These are phyloP conservation scores for Raffaelea ambrosiae DNA, from an alignment of 2,329 filamentous ascomycete genomes.

Conservation along the genomic window DNA sequence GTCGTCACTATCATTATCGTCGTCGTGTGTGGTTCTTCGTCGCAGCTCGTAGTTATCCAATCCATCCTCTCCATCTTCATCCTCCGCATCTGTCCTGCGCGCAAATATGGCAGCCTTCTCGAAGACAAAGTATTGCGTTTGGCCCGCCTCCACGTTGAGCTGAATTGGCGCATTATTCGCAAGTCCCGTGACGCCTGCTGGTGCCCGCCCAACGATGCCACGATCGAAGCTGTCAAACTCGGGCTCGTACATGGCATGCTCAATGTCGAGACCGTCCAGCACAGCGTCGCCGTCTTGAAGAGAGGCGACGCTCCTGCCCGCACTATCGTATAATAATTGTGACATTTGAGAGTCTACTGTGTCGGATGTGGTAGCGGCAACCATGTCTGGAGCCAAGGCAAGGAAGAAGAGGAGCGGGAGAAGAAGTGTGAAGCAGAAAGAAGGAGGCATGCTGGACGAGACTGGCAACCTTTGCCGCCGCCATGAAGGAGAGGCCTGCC, in stretches of 20 bases:
- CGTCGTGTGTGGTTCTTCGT: constrained; percentile 7
- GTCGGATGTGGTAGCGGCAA: neutral
- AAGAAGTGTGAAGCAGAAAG: constrained; percentile 51
- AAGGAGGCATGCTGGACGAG: constrained; percentile 42
- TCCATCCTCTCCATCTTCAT: constrained; percentile 1
- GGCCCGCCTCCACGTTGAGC: constrained; percentile 54
- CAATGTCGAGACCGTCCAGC: constrained; percentile 1
- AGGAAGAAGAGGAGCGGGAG: constrained; percentile 52
- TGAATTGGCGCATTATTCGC: constrained; percentile 56
- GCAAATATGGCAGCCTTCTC: constrained; percentile 44
- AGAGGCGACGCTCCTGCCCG: neutral
- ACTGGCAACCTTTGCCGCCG: neutral
- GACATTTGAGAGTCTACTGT: neutral
- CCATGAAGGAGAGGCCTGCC: neutral
- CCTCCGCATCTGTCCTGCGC: constrained; percentile 16
- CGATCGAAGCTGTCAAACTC: constrained; percentile 54
- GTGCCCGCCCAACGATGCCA: constrained; percentile 54
- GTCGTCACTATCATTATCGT: constrained; percentile 10
- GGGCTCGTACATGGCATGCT: constrained; percentile 41
- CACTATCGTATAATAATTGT: neutral
- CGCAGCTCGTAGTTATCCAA: too few relatives aligned
- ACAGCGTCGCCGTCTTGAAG: neutral
- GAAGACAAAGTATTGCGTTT: constrained; percentile 57
- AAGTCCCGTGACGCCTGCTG: constrained; percentile 38
- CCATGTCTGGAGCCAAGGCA: constrained; percentile 45